phyloP scores from a whole-genome alignment of 768 basidiomycete genomes.

The Boletus subparvulus region DNA sequence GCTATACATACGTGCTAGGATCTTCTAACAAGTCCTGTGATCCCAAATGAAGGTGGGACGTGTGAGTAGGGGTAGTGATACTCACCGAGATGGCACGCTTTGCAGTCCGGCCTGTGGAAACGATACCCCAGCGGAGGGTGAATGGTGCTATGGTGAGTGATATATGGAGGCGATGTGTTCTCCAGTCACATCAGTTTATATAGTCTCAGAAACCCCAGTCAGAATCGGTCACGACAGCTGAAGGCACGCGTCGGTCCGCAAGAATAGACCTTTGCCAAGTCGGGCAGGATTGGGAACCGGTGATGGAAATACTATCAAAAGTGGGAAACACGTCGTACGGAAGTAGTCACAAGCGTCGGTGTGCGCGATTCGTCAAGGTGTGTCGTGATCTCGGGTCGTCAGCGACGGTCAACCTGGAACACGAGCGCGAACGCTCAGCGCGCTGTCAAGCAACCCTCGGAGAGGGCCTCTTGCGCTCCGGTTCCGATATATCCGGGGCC shows the following conservation, averaged over 20 bases:
- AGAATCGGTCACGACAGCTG: background rate
- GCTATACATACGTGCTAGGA: background rate
- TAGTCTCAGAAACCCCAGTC: background rate
- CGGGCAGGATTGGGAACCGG: background rate
- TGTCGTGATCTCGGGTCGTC: background rate
- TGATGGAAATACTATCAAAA: conserved; percentile 7
- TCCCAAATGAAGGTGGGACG: background rate
- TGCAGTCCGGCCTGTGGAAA: background rate
- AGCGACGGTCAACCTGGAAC: background rate
- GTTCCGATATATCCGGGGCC: conserved; percentile 1
- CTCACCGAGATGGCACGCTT: conserved; percentile 32
- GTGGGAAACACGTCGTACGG: background rate
- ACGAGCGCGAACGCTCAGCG: background rate
- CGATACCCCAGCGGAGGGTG: background rate
- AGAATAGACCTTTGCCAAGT: background rate
- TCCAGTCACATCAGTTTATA: background rate
- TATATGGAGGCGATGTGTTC: background rate
- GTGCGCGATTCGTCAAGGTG: background rate
- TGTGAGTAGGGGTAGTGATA: background rate
- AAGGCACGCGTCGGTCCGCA: background rate
- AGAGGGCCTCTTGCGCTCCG: conserved; percentile 15
- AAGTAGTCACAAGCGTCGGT: background rate
- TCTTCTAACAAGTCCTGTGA: background rate
- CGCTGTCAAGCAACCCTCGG: conserved; percentile 3
- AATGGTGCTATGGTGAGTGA: background rate